Conservation (phyloP, 129 eudicot species). For the Arctium minus region DNA sequence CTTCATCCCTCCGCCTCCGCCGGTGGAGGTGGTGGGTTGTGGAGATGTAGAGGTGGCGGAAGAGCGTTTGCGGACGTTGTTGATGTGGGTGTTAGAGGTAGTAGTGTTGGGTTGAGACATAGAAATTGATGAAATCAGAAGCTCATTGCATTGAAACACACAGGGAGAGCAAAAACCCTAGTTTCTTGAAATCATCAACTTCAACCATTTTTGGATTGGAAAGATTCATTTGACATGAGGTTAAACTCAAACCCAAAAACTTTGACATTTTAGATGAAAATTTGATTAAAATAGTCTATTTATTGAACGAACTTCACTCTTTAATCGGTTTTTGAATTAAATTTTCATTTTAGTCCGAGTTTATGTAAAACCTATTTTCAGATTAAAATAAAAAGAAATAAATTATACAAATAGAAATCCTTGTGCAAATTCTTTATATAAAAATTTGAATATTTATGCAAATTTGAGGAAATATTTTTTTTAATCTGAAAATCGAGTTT, state of each 20-base stretch:
- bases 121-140: slow-evolving; percentile 16
- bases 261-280: too few species aligned
- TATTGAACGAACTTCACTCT: too few species aligned
- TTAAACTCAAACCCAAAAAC: neutral
- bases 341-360: too few species aligned
- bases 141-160: neutral
- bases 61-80: neutral
- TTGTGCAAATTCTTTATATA: too few species aligned
- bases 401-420: too few species aligned
- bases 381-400: too few species aligned
- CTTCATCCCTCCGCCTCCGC: slow-evolving; percentile 46
- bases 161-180: neutral
- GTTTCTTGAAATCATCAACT: neutral
- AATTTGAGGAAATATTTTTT: too few species aligned
- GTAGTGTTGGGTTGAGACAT: slow-evolving; percentile 36
- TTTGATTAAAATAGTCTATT: too few species aligned
- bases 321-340: too few species aligned
- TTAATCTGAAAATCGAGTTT: too few species aligned
- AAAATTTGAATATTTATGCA: too few species aligned
- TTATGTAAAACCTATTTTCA: too few species aligned
- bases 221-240: neutral
- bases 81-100: slow-evolving; percentile 27
- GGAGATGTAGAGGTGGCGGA: slow-evolving; percentile 23
- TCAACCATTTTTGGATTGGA: neutral
- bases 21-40: slow-evolving; percentile 5